Base-by-base conservation (phyloP, 106 monocot genomes). In the Dendrobium catenatum region DNA sequence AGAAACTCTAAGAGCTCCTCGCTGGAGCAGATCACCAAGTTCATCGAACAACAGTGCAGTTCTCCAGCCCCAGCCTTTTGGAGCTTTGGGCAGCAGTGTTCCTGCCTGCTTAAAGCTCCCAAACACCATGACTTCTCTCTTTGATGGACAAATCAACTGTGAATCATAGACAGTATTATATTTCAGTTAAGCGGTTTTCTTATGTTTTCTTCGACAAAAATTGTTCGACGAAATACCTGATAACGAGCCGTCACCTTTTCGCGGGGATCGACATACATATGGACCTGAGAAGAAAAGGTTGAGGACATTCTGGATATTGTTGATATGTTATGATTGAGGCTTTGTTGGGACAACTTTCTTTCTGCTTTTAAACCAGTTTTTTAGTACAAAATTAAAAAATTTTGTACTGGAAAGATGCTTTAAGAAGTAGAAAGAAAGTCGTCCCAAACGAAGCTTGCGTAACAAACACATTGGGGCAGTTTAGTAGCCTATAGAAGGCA, bases 41-140 rank as follows among this genome's bases (percentile, higher is more conserved):
- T 99, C 98, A 77, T 99, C 98, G 76, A 99, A 99, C 2, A 99
- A 61, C 74, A 99, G 75, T 9, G 98, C 98, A 17, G 98, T 93
- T 56, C 98, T 93, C 98, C 98, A 99, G 46, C 98, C 98, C 98
- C 98, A 99, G 41, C 98, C 98, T 75, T 99, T 99, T 9, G 98
- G 98, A 75, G 98, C 95, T 88, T 99, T 99, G 3, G 98, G 98
- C 19, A 99, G 76, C 33, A 93, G 80, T 2, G 95, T 99, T 17
- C 98, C 98, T 19, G 95, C 86, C 59, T 99, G 95, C 85, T 95
- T 99, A 37, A 95, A 89, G 86, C 88, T 95, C 73, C 95, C 97
- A 75, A 98, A 94, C 11, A 95, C 95, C 94, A 95, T 95, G 26
- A 99, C 87, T 79, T 99, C 95, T 73, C 93, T 93, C 82, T 99